Conservation (phyloP, 305 asterid genomes). For the Fraxinus albicans region DNA sequence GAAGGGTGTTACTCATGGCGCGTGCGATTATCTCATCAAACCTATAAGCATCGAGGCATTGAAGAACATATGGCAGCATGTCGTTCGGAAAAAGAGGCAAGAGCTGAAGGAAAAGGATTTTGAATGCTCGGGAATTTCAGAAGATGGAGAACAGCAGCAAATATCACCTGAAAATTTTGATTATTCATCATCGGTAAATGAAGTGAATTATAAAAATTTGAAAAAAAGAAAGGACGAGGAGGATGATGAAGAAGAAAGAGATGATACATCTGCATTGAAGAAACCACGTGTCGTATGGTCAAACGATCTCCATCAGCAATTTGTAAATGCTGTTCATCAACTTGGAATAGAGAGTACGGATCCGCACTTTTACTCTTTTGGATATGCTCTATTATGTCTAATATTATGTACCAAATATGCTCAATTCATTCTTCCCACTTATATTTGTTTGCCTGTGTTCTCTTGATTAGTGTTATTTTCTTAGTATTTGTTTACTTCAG, state of each 20-base stretch:
- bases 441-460: not conserved
- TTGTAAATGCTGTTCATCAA: conserved; percentile 62
- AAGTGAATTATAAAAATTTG: conserved; percentile 40
- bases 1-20: conserved; percentile 30
- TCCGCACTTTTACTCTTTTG: conserved; percentile 14
- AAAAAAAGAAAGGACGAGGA: conserved; percentile 58
- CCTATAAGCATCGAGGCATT: conserved; percentile 25
- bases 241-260: conserved; percentile 47
- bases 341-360: conserved; percentile 63
- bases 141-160: conserved; percentile 43
- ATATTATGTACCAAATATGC: not conserved
- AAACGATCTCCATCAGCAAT: conserved; percentile 60
- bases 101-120: conserved; percentile 8
- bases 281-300: conserved; percentile 76
- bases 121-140: conserved; percentile 27
- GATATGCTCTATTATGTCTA: not conserved
- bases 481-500: not conserved
- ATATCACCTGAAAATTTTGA: conserved; percentile 39
- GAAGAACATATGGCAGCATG: conserved; percentile 32
- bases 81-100: conserved; percentile 22
- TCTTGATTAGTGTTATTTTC: not conserved
- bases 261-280: conserved; percentile 49
- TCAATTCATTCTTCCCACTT: not conserved
- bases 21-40: conserved; percentile 31
- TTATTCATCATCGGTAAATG: conserved; percentile 46